These are phyloP conservation scores for Samsoniella hepiali DNA, from an alignment of 2,329 filamentous ascomycete genomes.

Conservation along the genomic window DNA sequence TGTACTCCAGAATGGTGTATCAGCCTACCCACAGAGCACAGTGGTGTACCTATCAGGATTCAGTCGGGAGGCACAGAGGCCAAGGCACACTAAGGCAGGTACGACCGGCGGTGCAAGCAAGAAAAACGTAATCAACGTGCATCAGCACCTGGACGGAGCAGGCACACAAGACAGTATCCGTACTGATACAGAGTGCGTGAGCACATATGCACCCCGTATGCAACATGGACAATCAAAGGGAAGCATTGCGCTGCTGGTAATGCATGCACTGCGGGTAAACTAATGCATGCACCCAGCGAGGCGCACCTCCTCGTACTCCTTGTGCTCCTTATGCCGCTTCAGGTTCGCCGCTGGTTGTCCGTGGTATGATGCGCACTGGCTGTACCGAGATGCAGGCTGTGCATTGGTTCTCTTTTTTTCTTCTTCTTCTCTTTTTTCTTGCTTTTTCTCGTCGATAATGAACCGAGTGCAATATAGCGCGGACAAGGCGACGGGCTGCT, in stretches of 20 bases:
- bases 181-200: no score
- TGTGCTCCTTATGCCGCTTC: constrained; percentile 1
- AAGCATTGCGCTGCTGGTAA: background rate
- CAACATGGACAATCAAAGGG: background rate
- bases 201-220: background rate
- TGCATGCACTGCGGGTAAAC: background rate
- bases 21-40: no score
- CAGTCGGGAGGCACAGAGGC: background rate
- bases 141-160: background rate
- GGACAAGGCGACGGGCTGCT: no score
- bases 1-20: no score
- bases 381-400: background rate
- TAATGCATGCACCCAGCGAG: background rate
- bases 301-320: no score
- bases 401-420: background rate
- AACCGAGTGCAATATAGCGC: no score
- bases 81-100: constrained; percentile 9
- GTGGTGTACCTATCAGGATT: no score
- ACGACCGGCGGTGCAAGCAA: background rate
- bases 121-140: background rate
- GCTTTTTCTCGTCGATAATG: no score
- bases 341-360: background rate
- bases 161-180: background rate
- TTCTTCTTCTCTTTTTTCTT: no score
- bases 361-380: background rate